These are phyloP conservation scores for Lactarius hengduanensis DNA, from an alignment of 768 basidiomycete genomes.

Conservation along the genomic window DNA sequence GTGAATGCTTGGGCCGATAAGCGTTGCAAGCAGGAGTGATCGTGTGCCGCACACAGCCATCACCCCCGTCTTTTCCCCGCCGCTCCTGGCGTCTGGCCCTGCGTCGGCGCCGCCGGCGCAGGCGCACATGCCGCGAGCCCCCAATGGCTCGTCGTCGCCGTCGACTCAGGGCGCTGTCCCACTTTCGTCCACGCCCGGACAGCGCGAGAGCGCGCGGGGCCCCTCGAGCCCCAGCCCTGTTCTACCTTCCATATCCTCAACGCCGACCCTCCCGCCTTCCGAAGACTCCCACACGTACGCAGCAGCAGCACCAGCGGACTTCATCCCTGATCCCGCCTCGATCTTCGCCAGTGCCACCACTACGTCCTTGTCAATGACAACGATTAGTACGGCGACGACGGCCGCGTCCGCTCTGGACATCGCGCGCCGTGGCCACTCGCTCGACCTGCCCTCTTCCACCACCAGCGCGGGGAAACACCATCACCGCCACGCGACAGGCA, in stretches of 20 bases:
- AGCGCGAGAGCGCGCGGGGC: background rate
- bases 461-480: background rate
- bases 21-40: background rate
- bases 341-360: constrained; percentile 2
- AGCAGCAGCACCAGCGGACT: background rate
- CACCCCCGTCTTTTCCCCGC: background rate
- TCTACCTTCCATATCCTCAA: background rate
- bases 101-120: background rate
- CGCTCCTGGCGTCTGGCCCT: background rate
- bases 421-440: constrained; percentile 23
- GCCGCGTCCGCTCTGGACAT: constrained; percentile 1
- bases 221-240: background rate
- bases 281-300: background rate
- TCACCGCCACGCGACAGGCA: background rate
- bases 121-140: background rate
- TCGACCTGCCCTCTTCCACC: constrained; percentile 11
- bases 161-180: background rate
- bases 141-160: background rate
- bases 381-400: background rate
- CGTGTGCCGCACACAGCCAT: background rate
- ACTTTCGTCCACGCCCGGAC: background rate
- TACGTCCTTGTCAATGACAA: background rate
- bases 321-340: constrained; percentile 14
- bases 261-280: background rate
- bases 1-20: background rate